phyloP scores from a whole-genome alignment of 768 basidiomycete genomes.

The Lyophyllum semitale region DNA sequence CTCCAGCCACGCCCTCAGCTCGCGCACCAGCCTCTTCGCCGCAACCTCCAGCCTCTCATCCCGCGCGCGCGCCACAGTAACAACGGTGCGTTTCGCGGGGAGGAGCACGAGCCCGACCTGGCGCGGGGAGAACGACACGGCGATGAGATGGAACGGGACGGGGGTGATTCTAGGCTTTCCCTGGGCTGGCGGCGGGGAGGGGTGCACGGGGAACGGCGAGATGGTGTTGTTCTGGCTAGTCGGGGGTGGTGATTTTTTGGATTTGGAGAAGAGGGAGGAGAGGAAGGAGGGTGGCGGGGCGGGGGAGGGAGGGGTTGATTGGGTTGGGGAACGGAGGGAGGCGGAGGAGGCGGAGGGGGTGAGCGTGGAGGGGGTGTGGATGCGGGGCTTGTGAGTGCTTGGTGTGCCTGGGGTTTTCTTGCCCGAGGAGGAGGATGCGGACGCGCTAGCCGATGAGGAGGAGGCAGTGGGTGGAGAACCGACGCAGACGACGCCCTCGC shows the following conservation, averaged over 20 bases:
- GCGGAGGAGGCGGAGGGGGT: conserved; percentile 1
- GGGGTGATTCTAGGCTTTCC: conserved; percentile 17
- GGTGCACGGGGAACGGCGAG: neutral
- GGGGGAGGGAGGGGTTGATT: neutral
- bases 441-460: conserved; percentile 2
- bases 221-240: neutral
- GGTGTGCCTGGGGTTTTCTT: neutral
- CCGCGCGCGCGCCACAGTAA: conserved; percentile 36
- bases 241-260: conserved; percentile 6
- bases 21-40: conserved; percentile 52
- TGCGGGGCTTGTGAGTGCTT: neutral
- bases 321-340: neutral
- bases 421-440: neutral
- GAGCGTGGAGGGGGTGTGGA: conserved; percentile 6
- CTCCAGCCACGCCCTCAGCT: conserved; percentile 46
- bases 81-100: conserved; percentile 49
- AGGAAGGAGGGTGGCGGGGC: conserved; percentile 7
- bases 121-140: conserved; percentile 44
- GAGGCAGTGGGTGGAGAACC: neutral
- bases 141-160: conserved; percentile 38
- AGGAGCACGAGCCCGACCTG: conserved; percentile 40
- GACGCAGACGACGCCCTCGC: conserved; percentile 42
- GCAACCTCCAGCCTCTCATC: conserved; percentile 59
- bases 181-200: neutral
- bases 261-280: conserved; percentile 7